Percentiles rank a stretch among this genome's conserved stretches.
phyloP scores from a whole-genome alignment of 495 filamentous ascomycete species.

The Rostrohypoxylon terebratum region DNA sequence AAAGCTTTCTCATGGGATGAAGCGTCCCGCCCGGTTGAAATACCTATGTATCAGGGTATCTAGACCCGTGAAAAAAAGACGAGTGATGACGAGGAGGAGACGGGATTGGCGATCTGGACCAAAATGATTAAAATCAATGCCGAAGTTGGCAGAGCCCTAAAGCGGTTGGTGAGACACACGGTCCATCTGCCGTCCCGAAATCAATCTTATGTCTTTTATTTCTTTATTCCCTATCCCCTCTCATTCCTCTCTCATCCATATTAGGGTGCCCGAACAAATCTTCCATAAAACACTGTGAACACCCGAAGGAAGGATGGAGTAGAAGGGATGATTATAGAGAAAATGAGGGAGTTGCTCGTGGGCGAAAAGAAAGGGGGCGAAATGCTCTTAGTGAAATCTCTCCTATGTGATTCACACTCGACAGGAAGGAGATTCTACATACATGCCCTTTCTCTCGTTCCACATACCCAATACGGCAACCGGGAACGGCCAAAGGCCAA shows the following conservation, averaged over 20 bases:
- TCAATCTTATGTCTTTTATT: conserved; percentile 23
- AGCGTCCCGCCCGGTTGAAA: conserved; percentile 40
- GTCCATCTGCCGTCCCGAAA: conserved; percentile 40
- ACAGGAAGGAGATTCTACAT: neutral
- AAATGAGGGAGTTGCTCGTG: neutral
- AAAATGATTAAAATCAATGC: conserved; percentile 29
- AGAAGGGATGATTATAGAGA: neutral
- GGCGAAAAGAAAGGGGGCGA: neutral
- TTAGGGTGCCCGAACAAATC: conserved; percentile 9
- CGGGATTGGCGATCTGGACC: conserved; percentile 20
- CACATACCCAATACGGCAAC: conserved; percentile 21
- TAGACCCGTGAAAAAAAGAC: conserved; percentile 23
- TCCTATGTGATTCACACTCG: neutral
- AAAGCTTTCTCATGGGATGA: conserved; percentile 35
- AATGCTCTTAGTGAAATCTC: neutral
- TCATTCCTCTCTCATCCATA: conserved; percentile 8
- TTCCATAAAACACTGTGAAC: neutral
- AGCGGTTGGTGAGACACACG: conserved; percentile 35
- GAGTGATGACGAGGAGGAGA: conserved; percentile 14
- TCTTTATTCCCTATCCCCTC: conserved; percentile 25
- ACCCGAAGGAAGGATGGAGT: conserved; percentile 7
- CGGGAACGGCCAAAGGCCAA: conserved; percentile 21
- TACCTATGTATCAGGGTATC: conserved; percentile 13
- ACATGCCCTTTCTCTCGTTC: conserved; percentile 10
- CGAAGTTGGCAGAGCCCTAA: conserved; percentile 33